Percentiles rank a stretch among this genome's conserved stretches.
These are phyloP conservation scores for Penicillium hesseltinei DNA, from an alignment of 2,329 filamentous ascomycete genomes.

Conservation along the genomic window DNA sequence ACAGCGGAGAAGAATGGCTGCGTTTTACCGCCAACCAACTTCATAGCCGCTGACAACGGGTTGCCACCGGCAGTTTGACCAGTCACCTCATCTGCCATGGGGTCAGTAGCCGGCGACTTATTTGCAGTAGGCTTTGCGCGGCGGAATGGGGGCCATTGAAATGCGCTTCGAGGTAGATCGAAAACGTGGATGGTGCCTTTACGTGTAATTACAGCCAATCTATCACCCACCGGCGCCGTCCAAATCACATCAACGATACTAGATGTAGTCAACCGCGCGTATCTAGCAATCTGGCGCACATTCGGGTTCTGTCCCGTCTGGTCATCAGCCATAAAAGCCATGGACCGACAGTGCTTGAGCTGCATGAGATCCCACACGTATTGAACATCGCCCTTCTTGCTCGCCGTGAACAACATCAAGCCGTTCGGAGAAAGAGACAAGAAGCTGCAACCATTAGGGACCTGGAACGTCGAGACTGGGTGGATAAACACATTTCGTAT, in stretches of 20 bases:
- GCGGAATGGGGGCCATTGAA: slow-evolving; percentile 76
- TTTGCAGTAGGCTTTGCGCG: slow-evolving; percentile 45
- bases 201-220: slow-evolving; percentile 84
- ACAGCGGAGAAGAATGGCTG: slow-evolving; percentile 67
- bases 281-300: slow-evolving; percentile 82
- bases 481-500: slow-evolving; percentile 33
- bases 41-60: slow-evolving; percentile 68
- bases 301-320: slow-evolving; percentile 30
- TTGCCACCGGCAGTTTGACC: slow-evolving; percentile 40
- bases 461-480: slow-evolving; percentile 47
- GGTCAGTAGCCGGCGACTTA: slow-evolving; percentile 40
- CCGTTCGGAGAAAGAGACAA: slow-evolving; percentile 50
- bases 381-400: slow-evolving; percentile 50
- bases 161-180: slow-evolving; percentile 77
- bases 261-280: slow-evolving; percentile 86
- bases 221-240: slow-evolving; percentile 77
- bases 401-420: slow-evolving; percentile 48
- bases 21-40: slow-evolving; percentile 60
- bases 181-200: slow-evolving; percentile 94
- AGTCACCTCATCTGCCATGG: slow-evolving; percentile 49
- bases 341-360: slow-evolving; percentile 43
- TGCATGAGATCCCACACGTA: slow-evolving; percentile 53
- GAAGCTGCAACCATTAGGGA: slow-evolving; percentile 50
- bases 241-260: slow-evolving; percentile 88
- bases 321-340: slow-evolving; percentile 39